Base-by-base conservation (phyloP, 495 filamentous ascomycete genomes). In the Parathielavia appendiculata region DNA sequence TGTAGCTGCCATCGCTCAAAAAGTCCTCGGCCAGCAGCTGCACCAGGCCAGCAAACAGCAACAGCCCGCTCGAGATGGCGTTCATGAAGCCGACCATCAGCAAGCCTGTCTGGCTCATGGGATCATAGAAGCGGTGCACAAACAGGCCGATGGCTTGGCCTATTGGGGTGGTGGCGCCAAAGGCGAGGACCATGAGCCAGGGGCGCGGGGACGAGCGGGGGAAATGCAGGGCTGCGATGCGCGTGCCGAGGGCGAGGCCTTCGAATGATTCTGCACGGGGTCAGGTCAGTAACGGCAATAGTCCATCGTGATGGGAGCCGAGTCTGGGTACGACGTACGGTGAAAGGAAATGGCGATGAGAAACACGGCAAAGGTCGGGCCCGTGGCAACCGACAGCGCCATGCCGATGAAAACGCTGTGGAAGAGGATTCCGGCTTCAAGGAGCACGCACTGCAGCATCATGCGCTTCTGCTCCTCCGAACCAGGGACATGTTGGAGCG, bases 101-200 rank as follows among this genome's bases (percentile, higher is more conserved):
- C 54, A 97, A 69, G 0, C 92, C 92, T 0, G 87, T 86, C 60
- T 91, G 80, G 63, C 86, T 90, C 36, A 79, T 78, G 19, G 92
- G 92, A 62, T 93, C 89, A 68, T 96, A 97, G 26, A 95, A 72
- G 32, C 82, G 85, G 69, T 95, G 90, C 17, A 95, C 79, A 20
- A 84, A 74, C 10, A 97, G 75, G 0, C 92, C 92, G 50, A 96
- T 87, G 3, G 90, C 90, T 68, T 97, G 92, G 13, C 92, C 92
- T 39, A 95, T 73, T 2, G 92, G 92, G 2, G 92, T 96, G 1
- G 92, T 97, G 43, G 86, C 83, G 23, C 92, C 92, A 65, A 95
- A 97, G 4, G 92, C 90, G 9, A 93, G 75, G 5, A 87, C 88
- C 92, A 97, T 97, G n/a, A 96, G 78, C 91, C 91, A 96, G 12